Base-by-base conservation (phyloP, 805 yeast genomes). In the Cyberlindnera lachancei region DNA sequence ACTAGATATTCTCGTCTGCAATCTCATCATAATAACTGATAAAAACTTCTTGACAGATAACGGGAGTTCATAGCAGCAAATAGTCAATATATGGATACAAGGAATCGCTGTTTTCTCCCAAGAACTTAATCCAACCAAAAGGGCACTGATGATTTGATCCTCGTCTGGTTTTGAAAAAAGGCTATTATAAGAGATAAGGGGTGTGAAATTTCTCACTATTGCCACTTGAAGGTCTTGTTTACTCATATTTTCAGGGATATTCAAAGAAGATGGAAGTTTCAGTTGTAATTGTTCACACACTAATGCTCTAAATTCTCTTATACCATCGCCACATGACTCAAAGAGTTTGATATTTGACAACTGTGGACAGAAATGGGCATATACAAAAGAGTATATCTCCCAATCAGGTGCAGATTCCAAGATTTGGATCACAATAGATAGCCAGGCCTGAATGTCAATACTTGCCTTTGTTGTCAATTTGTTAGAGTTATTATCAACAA, bases 21-120 rank as follows among this genome's bases (percentile, higher is more conserved):
- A 57, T 32, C 73, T 72, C n/a, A 80, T 73, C 39, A 86, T 63
- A 9, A 87, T 73, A n/a, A 74, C 75, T 7, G 77, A 64, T 22
- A 85, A 51, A 44, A 64, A 79, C 46, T 79, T 77, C 51, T 79
- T 81, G 34, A 87, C 66, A 0, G 90, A 74, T 9, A 66, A 51
- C 1, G 95, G 94, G 21, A 82, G 64, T 50, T 84, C 95, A 52
- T 81, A 85, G 50, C 94, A 80, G 44, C 90, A 81, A 3, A 81
- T 66, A 5, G 81, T 75, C 36, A 88, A 59, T 26, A 79, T 77
- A 44, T 85, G 86, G 18, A 87, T 70, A 42, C 86, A 74, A 3
- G 94, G 86, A 22, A 79, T 70, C 0, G 86, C 83, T 0, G 94
- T 75, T 38, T 73, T 73, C 38, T 85, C 86, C 84, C 88, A 80